Evolutionary conservation across 2,329 filamentous ascomycete genomes (phyloP).

Genomic region (Biscogniauxia mediterranea): DNA sequence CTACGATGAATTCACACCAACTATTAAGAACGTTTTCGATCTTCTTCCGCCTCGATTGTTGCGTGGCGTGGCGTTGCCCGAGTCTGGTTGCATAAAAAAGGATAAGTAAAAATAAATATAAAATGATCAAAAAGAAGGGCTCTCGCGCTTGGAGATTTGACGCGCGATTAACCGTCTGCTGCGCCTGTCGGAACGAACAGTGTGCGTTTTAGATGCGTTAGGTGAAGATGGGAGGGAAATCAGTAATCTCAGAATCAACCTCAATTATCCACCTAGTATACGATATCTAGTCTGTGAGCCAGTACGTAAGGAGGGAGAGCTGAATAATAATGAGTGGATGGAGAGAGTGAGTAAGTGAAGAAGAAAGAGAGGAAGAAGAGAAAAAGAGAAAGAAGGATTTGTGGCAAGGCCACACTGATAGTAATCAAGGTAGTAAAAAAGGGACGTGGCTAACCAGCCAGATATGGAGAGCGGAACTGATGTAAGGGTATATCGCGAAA

Average conservation of each 20-base stretch:
- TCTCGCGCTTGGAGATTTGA: constrained; percentile 42
- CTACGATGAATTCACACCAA: constrained; percentile 22
- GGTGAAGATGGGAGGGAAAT: background rate
- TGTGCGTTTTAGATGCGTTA: constrained; percentile 10
- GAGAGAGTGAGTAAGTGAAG: background rate
- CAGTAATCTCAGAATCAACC: background rate
- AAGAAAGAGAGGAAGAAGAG: background rate
- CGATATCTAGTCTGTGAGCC: background rate
- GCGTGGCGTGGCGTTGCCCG: background rate
- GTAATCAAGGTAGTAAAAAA: constrained; percentile 19
- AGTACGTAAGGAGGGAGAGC: background rate
- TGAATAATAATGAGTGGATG: background rate
- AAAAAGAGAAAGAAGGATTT: background rate
- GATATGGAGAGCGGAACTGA: constrained; percentile 25
- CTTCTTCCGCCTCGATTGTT: constrained; percentile 1
- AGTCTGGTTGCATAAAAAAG: constrained; percentile 13
- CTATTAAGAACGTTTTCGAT: constrained; percentile 9
- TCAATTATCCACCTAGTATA: background rate
- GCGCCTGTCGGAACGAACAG: constrained; percentile 37
- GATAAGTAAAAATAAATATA: background rate
- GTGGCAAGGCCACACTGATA: constrained; percentile 7
- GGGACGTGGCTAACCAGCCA: constrained; percentile 23
- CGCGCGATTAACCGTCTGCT: constrained; percentile 42
- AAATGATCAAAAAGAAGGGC: constrained; percentile 3
- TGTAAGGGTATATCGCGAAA: constrained; percentile 23